Evolutionary conservation across 169 alveolate species (phyloP), one percentile per base, ranked within the genome.

Genomic region (Plasmodium knowlesi): DNA sequence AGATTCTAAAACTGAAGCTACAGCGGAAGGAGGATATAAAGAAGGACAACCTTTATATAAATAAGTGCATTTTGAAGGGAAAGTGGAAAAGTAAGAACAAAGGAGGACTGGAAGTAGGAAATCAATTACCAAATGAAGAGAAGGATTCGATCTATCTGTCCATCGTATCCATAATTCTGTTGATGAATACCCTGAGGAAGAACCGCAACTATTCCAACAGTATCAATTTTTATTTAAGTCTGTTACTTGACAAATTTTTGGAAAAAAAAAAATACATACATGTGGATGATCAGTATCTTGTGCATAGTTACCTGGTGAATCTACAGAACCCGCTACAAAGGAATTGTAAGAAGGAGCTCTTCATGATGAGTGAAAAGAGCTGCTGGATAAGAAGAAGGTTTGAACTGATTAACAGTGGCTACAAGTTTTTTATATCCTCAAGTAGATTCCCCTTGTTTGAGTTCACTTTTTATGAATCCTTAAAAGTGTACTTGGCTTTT

Each of bases 191-290:
- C 16, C 54, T 89, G 22, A 54, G 89, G 25, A 89, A 50, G 9
- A 89, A 89, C 10, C n/a, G 83, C 12, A 89, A 89, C 73, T 79
- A 79, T 50, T 57, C 88, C 0, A 30, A 32, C 22, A 79, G 67
- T 9, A 89, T 89, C 67, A 79, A 79, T 79, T 89, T 61, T 57
- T 89, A 89, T 6, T 41, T 89, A 79, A 89, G 82, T 67, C 6
- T 89, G 19, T 79, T 89, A 8, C 67, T 89, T 10, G 94, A 89
- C 61, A 78, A 89, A 57, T 89, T 89, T 89, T 79, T 89, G 34
- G 94, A 89, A 37, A 89, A 89, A 37, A 89, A 89, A 80, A 89
- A 89, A 89, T 89, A 89, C 67, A 61, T 89, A 37, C 88, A 89
- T 78, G 41, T 89, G 28, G 94, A 89, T 54, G 89, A 89, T 30